Evolutionary conservation across 257 asterid genomes (phyloP), one percentile per base, ranked within the genome.

Genomic region (Haberlea rhodopensis): DNA sequence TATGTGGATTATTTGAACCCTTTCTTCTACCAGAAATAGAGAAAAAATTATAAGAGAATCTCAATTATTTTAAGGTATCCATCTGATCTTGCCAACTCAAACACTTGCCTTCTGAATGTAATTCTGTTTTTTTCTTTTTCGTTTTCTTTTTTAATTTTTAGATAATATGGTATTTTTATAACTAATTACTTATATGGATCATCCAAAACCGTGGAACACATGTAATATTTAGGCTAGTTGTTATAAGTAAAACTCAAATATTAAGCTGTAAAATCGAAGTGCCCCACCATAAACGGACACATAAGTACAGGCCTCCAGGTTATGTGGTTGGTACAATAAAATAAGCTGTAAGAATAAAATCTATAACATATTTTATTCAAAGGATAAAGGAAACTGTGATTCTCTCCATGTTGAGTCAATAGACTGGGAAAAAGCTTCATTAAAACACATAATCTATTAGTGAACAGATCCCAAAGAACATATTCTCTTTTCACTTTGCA

Each of bases 401-500:
- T 26, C 29, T 7, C 43, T 18, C 60, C 49, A 46, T 46, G 7
- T 21, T 9, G 22, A 43, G 65, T 56, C 64, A 71, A 69, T 43
- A 53, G 53, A 70, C 59, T 22, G 8, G 20, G 20, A 59, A 68
- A 46, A 67, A n/a, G 23, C 31, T 43, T 56, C 46, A 43, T 53
- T 10, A 9, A 62, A 40, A 43, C 46, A 54, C 49, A 43, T 64
- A 62, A 53, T 62, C 64, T 54, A 51, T 6, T 15, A 1, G 10
- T 19, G 26, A 34, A 8, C 15, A 67, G 43, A 67, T 48, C 18
- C 26, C 26, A 19, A 2, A 21, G 20, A 32, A 60, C 32, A 45
- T 29, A 46, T 19, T 5, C 40, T 21, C 3, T 28, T 43, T 27
- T 63, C 23, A 29, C 26, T 32, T 22, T 51, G 49, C 57, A 20